Conservation (phyloP, 768 basidiomycete species). For the Stropharia rugosoannulata region DNA sequence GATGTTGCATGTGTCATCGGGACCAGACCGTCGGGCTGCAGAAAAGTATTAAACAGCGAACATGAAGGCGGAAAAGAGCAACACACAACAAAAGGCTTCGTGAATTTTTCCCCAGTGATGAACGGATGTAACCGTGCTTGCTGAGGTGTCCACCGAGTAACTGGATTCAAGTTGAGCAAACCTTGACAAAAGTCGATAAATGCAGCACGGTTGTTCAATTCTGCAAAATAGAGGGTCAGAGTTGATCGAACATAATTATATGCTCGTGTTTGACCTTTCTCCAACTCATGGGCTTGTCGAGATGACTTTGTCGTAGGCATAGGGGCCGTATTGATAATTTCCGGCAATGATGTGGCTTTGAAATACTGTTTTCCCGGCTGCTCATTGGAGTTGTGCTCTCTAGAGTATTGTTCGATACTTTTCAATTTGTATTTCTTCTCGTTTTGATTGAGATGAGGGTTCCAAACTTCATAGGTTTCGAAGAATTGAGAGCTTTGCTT, state of each 20-base stretch:
- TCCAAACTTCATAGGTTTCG: conserved; percentile 64
- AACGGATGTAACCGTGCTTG: conserved; percentile 96
- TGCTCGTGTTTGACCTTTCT: conserved; percentile 67
- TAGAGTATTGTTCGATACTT: conserved; percentile 90
- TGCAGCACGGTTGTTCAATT: conserved; percentile 89
- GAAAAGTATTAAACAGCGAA: conserved; percentile 1
- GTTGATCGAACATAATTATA: not conserved
- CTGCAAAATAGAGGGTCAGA: conserved; percentile 37
- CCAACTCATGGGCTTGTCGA: conserved; percentile 77
- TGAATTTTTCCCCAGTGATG: conserved; percentile 96
- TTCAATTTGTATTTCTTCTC: conserved; percentile 89
- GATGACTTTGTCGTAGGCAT: conserved; percentile 82
- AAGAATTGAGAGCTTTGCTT: conserved; percentile 97
- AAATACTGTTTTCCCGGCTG: conserved; percentile 99
- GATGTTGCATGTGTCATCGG: conserved; percentile 27
- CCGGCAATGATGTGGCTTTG: conserved; percentile 88
- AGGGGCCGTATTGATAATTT: conserved; percentile 96
- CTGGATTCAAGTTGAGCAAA: conserved; percentile 89
- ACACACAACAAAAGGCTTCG: conserved; percentile 80
- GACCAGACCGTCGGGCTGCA: conserved; percentile 54
- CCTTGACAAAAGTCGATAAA: conserved; percentile 99
- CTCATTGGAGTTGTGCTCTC: conserved; percentile 93
- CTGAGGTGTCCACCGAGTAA: conserved; percentile 95
- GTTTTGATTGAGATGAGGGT: conserved; percentile 65
- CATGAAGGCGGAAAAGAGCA: conserved; percentile 7